Evolutionary conservation across 208 protist species (phyloP), one percentile per base, ranked within the genome.

Genomic region (Acanthamoeba lenticulata): DNA sequence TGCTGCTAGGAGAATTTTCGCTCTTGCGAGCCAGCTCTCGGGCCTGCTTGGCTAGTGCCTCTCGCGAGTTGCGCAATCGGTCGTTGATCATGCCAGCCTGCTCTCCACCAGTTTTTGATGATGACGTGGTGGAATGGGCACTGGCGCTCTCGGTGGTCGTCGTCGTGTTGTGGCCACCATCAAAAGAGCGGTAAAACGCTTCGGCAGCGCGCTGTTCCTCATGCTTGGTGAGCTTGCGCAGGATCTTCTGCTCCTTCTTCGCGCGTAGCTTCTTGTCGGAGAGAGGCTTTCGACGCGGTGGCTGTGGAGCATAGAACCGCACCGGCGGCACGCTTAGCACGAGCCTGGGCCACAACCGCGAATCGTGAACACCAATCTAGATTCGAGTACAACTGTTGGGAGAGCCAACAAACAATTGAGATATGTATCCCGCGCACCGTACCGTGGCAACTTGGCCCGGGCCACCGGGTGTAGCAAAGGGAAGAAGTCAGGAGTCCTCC

Each of bases 171-270:
- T 62, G 55, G 55, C 17, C 55, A 27, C 55, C n/a, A n/a, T n/a
- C n/a, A n/a, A n/a, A n/a, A n/a, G n/a, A n/a, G n/a, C n/a, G n/a
- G 55, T 62, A 62, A 27, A 62, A 62, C 24, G 65, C 65, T 15
- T 77, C 65, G 27, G 65, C 36, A 36, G 34, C 36, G 36, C 65
- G 65, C 65, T 77, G 32, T 32, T 77, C 65, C 29, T 77, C 65
- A 13, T 77, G 29, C 65, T 77, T 77, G 65, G 65, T 77, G 34
- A 77, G 36, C 65, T 77, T 77, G 65, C 65, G 65, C 9, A 77
- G 65, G 65, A 77, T 77, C 65, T 77, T 77, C 65, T 77, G 32
- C 65, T 77, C 65, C 65, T 77, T 77, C 65, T 77, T 77, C 29
- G 40, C 65, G 34, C 21, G 65, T 32, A 77, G 65, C 65, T 77